Evolutionary conservation across 1,139 yeast species (phyloP).

Genomic region (Torulaspora pretoriensis): DNA sequence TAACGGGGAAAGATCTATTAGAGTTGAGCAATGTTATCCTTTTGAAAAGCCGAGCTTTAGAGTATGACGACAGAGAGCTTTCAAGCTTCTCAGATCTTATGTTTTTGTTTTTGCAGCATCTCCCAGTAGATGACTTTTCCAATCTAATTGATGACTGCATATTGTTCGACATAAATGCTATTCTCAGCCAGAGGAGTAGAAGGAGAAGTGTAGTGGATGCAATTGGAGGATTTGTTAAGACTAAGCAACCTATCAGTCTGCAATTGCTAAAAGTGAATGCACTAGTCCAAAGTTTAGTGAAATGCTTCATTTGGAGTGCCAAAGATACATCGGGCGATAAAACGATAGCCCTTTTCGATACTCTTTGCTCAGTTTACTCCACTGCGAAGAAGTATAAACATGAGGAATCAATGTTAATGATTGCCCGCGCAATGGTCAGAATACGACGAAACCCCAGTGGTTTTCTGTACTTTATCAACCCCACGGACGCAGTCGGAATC

Average conservation of each 20-base stretch:
- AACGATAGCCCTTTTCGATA: constrained; percentile 35
- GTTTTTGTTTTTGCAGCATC: constrained; percentile 37
- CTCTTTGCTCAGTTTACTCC: constrained; percentile 32
- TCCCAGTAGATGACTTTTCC: constrained; percentile 34
- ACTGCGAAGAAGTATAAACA: constrained; percentile 36
- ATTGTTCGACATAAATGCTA: constrained; percentile 17
- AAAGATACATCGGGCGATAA: constrained; percentile 29
- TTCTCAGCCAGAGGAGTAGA: constrained; percentile 25
- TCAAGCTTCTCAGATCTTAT: constrained; percentile 4
- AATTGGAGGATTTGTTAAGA: constrained; percentile 12
- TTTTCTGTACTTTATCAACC: constrained; percentile 48
- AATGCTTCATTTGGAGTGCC: constrained; percentile 36
- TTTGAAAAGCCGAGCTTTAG: constrained; percentile 1
- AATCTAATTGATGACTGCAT: constrained; percentile 8
- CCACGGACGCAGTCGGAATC: constrained; percentile 63
- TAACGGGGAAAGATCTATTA: too few relatives aligned
- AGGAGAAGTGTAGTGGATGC: constrained; percentile 26
- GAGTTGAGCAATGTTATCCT: background rate
- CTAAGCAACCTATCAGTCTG: constrained; percentile 2
- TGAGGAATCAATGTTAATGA: constrained; percentile 42
- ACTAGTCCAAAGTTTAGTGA: constrained; percentile 39
- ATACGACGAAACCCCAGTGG: constrained; percentile 50
- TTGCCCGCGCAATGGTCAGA: constrained; percentile 53
- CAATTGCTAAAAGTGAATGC: constrained; percentile 3
- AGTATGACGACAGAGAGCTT: constrained; percentile 1